Evolutionary conservation across 1,139 yeast genomes (phyloP), one percentile per base, ranked within the genome.

Genomic region (Zygosaccharomyces sapae): DNA sequence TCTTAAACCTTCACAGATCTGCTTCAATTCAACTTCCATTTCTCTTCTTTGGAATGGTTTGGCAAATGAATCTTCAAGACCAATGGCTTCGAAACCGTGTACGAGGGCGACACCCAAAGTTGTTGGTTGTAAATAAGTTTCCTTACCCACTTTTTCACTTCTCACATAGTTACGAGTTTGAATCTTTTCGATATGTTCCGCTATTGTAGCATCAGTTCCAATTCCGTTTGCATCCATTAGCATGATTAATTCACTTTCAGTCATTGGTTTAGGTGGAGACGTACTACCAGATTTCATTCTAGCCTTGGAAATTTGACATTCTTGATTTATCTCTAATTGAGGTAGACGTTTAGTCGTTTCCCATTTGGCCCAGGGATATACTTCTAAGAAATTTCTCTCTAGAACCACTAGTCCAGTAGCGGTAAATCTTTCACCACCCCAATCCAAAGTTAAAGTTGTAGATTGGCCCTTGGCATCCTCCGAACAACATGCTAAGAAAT

Each of bases 161-260:
- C 70, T 69, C 2, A 86, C 80, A 59, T 90, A 94, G 29, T 81
- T 79, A 46, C 98, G 69, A 8, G 66, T 65, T 22, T 77, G 69
- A 41, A 94, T 81, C 61, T 86, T 90, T 51, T 86, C 90, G 33
- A 94, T 92, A 66, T 94, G 99, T 38, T 92, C 98, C 0, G 98
- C 98, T 70, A 94, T 94, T 0, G 99, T 94, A 1, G 99, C 98
- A 70, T 94, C 99, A 0, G 99, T 94, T 1, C 99, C 99, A 41
- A 94, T 94, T 0, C 97, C 97, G 68, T 94, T 94, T 5, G 81
- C 87, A 69, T 94, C 98, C 99, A 94, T 94, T 43, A 92, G 70
- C 8, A 89, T 85, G 69, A 94, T 88, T 33, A 94, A 73, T 59
- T 92, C 98, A 0, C 96, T 76, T 67, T 94, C 99, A 0, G 98